Evolutionary conservation across 176 grass and related monocot genomes (phyloP).

Genomic region (Oryza rufipogon): DNA sequence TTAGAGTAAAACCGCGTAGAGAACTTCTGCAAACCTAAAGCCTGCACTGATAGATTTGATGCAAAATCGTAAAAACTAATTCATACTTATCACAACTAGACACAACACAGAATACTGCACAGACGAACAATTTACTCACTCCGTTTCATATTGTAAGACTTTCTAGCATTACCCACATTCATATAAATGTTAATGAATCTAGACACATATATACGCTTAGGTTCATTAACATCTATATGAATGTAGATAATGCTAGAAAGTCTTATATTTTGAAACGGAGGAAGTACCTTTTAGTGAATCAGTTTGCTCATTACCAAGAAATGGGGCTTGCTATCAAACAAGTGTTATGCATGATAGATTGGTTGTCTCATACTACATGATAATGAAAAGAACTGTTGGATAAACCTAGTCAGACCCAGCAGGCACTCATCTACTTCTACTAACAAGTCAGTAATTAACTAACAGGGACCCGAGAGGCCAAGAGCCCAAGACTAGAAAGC

Average conservation of each 20-base stretch:
- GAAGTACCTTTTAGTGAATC: too few species aligned
- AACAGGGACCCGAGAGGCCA: constrained; percentile 8
- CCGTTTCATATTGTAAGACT: too few species aligned
- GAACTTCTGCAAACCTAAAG: not conserved
- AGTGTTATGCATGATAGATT: not conserved
- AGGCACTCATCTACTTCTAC: not conserved
- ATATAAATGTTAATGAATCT: too few species aligned
- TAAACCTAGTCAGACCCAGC: constrained; percentile 21
- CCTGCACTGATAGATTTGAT: not conserved
- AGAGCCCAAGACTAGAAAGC: not conserved
- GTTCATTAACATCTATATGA: too few species aligned
- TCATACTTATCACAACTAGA: not conserved
- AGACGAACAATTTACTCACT: not conserved
- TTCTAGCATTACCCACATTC: too few species aligned
- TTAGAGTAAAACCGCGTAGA: not conserved
- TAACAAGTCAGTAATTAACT: not conserved
- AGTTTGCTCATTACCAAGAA: not conserved
- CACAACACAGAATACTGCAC: not conserved
- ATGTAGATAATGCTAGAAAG: too few species aligned
- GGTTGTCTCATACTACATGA: not conserved
- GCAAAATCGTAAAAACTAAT: not conserved
- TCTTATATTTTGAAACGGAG: too few species aligned
- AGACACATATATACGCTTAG: too few species aligned
- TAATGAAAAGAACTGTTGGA: constrained; percentile 3
- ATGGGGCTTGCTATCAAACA: constrained; percentile 17